Base-by-base conservation (phyloP, 1,284 basidiomycete species). In the Cerrena zonata region DNA sequence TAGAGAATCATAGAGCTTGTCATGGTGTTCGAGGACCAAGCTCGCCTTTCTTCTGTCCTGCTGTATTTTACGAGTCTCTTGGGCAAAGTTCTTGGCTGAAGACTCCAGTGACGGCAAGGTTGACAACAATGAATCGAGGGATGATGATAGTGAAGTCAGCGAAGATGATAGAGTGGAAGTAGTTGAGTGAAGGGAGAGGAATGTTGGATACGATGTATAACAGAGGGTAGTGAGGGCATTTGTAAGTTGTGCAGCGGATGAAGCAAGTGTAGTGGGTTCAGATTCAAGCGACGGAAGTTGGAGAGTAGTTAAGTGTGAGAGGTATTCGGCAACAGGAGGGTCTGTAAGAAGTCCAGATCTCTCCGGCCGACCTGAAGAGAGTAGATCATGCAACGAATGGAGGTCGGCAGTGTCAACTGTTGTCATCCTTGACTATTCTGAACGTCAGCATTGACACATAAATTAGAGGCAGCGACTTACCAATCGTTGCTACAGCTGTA, bases 1-100 rank as follows among this genome's bases (percentile, higher is more conserved):
- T 53, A 97, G 81, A 26, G 96, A 71, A 64, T 96, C 93, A 57
- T 89, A 79, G 50, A 97, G 80, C 66, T 92, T 92, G 64, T 94
- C 91, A 64, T 92, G 87, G 60, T 94, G 88, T 58, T 94, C 91
- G 53, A 91, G 80, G 11, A 96, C 89, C 47, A 89, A 75, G 18
- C 82, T 77, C 0, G 91, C 88, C 57, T 85, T 84, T 48, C 79
- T 75, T 21, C 93, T 78, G 45, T 86, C 82, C 43, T 76, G 66
- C 56, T 84, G 78, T 34, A 87, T 75, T 27, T 75, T 69, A 41
- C 72, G 70, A 21, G 80, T 84, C 50, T 76, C 72, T 39, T 72
- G 69, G 13, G 77, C 70, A 72, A 92, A 94, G 15, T 75, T 71
- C 4, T 76, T 73, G 50, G 89, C 82, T 51, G 81, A 78, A 22